Evolutionary conservation across 2,329 filamentous ascomycete species (phyloP).

Genomic region (Diaporthe sp.): DNA sequence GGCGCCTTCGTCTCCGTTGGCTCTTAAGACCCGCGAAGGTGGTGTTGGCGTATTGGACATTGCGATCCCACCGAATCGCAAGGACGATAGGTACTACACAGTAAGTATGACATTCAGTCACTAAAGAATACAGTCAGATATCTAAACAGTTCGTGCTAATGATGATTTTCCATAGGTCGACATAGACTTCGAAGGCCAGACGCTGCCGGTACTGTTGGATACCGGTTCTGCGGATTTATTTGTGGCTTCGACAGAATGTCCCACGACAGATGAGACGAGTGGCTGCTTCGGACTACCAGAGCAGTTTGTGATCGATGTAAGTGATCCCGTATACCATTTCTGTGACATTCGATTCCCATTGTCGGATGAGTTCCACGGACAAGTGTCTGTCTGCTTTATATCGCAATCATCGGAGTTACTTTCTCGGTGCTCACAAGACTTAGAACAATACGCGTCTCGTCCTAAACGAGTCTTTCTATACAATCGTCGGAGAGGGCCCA

Average conservation of each 20-base stretch:
- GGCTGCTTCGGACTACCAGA: background rate
- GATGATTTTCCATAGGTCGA: background rate
- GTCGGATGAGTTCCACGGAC: too few species aligned
- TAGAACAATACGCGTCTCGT: slow-evolving; percentile 5
- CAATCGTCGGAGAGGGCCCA: background rate
- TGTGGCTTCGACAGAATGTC: slow-evolving; percentile 15
- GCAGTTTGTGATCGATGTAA: slow-evolving; percentile 14
- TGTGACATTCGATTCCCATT: too few species aligned
- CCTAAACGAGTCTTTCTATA: background rate
- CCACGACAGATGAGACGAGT: slow-evolving; percentile 5
- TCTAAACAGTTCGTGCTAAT: background rate
- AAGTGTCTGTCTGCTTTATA: background rate
- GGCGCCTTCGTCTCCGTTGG: background rate
- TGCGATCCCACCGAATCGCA: slow-evolving; percentile 9
- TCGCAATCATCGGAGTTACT: background rate
- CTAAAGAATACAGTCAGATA: too few species aligned
- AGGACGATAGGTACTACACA: slow-evolving; percentile 14
- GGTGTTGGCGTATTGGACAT: slow-evolving; percentile 22
- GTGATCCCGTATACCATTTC: too few species aligned
- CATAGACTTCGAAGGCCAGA: slow-evolving; percentile 15
- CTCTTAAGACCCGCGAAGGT: background rate
- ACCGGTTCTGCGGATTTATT: slow-evolving; percentile 21
- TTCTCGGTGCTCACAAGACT: background rate
- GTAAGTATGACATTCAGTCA: background rate
- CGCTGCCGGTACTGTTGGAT: background rate